Base-by-base conservation (phyloP, 352 stramenopile genomes). In the Phytophthora citrophthora region DNA sequence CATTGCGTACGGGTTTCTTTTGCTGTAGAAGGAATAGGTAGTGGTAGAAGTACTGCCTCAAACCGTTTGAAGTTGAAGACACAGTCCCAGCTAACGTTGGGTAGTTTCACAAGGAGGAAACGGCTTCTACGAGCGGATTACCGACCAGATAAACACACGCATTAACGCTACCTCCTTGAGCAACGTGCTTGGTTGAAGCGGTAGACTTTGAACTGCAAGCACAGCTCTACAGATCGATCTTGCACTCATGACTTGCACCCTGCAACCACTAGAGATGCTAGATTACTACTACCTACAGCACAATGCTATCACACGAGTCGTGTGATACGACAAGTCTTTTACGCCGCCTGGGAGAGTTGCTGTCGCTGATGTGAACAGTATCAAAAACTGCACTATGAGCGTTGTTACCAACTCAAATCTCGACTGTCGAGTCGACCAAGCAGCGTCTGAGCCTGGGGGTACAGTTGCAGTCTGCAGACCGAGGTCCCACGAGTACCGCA, bases 171-270 rank as follows among this genome's bases (percentile, higher is more conserved):
- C 26, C 15, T 32, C 16, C 54, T 5, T 10, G 24, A 26, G 55
- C 11, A 59, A 32, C 40, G 20, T 31, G 29, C 12, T 45, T 32
- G 13, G 18, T 16, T 41, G 38, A 18, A 29, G 27, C 11, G 39
- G 27, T n/a, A 40, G 9, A 64, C 20, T 38, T 67, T 67, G 59
- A 67, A 67, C 32, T 67, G 44, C 51, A 67, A 62, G 4, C 50
- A 56, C 50, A 56, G 47, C 50, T 64, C 46, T 40, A 41, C 43
- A 46, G 29, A 47, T 54, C 54, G 40, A 41, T 36, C 16, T 48
- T 60, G 52, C 52, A 60, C 23, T 29, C 16, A 15, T 40, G 26
- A 18, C 29, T 54, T 54, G n/a, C 27, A 15, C 18, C 3, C 26
- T 34, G 29, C 8, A 13, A 11, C 29, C 9, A 34, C 29, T 34